Percentiles rank a stretch among this genome's conserved stretches.
These are phyloP conservation scores for Verticillium zaregamsianum DNA, from an alignment of 2,329 filamentous ascomycete species.

Conservation along the genomic window DNA sequence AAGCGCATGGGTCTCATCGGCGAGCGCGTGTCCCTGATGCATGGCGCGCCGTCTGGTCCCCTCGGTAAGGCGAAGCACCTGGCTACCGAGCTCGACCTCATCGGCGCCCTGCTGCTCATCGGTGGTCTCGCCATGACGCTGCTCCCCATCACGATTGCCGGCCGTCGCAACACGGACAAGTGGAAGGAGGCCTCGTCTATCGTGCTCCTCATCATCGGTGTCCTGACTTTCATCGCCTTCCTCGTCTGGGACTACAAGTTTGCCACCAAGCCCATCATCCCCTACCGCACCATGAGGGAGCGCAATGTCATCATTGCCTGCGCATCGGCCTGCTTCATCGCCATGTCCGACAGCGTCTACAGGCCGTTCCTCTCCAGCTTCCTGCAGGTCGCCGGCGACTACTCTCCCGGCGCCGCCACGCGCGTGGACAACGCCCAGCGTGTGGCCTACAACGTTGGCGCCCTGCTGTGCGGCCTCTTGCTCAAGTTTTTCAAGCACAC, in stretches of 20 bases:
- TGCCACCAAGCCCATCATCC: slow-evolving; percentile 31
- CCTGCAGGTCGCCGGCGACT: slow-evolving; percentile 31
- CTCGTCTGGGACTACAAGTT: slow-evolving; percentile 31
- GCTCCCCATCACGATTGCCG: slow-evolving; percentile 32
- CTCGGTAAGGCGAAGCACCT: not conserved
- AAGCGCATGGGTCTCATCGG: slow-evolving; percentile 4
- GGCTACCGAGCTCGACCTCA: slow-evolving; percentile 24
- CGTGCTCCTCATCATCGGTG: slow-evolving; percentile 29
- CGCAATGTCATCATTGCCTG: slow-evolving; percentile 34
- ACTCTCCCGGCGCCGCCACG: slow-evolving; percentile 28
- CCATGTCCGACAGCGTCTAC: slow-evolving; percentile 31
- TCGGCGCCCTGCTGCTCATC: slow-evolving; percentile 26
- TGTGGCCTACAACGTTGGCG: slow-evolving; percentile 31
- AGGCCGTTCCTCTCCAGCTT: slow-evolving; percentile 35
- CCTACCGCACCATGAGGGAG: slow-evolving; percentile 30
- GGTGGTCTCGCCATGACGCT: slow-evolving; percentile 27
- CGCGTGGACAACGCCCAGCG: slow-evolving; percentile 29
- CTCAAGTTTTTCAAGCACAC: slow-evolving; percentile 32
- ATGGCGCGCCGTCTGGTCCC: not conserved
- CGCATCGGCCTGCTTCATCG: slow-evolving; percentile 15
- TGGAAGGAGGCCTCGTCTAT: slow-evolving; percentile 29
- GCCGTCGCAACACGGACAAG: slow-evolving; percentile 23
- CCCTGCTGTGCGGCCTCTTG: slow-evolving; percentile 25
- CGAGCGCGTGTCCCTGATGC: slow-evolving; percentile 1
- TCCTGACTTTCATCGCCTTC: slow-evolving; percentile 19